These are phyloP conservation scores for Mycotypha africana DNA, from an alignment of 371 early-diverging fungal genomes.

Conservation along the genomic window DNA sequence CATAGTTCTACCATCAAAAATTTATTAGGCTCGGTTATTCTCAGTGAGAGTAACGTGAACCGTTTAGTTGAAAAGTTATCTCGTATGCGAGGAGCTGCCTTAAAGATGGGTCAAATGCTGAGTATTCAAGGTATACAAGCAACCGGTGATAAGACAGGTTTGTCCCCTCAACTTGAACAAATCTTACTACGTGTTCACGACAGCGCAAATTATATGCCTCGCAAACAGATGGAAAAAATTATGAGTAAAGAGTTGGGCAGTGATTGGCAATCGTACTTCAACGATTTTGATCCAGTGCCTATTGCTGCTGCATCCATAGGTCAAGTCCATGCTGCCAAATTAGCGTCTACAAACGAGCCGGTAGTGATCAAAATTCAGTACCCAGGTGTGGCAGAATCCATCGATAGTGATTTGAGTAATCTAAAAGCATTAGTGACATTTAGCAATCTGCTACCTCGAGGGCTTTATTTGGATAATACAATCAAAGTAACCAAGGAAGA, in stretches of 20 bases:
- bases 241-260: conserved; percentile 70
- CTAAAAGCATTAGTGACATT: conserved; percentile 75
- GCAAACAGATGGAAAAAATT: conserved; percentile 75
- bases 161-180: conserved; percentile 79
- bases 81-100: conserved; percentile 94
- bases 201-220: conserved; percentile 95
- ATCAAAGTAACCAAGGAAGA: conserved; percentile 87
- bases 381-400: conserved; percentile 87
- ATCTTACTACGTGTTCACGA: conserved; percentile 87
- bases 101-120: conserved; percentile 97
- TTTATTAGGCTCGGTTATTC: conserved; percentile 46
- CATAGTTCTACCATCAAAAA: too few relatives aligned
- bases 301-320: conserved; percentile 97
- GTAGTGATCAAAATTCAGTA: conserved; percentile 97
- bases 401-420: conserved; percentile 86
- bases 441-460: conserved; percentile 83
- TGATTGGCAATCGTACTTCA: conserved; percentile 72
- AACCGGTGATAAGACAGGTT: conserved; percentile 32
- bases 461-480: conserved; percentile 94
- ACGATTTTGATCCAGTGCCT: conserved; percentile 68
- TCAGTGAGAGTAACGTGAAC: conserved; percentile 83
- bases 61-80: conserved; percentile 83
- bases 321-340: conserved; percentile 84
- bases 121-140: conserved; percentile 82
- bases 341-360: conserved; percentile 36